These are phyloP conservation scores for Globisporangium canariense DNA, from an alignment of 352 stramenopile species.

Conservation along the genomic window DNA sequence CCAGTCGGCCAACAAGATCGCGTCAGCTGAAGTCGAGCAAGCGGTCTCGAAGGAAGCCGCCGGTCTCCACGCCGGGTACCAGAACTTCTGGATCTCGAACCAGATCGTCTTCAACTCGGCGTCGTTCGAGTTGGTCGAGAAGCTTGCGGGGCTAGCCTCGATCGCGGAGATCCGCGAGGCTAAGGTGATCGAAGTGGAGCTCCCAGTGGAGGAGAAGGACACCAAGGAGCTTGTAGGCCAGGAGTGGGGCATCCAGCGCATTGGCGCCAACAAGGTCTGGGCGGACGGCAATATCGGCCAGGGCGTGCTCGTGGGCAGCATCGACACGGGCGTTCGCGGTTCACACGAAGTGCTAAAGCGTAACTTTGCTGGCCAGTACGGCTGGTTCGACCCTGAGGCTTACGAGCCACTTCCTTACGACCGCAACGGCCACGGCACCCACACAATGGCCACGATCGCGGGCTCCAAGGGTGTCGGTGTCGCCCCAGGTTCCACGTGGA, in stretches of 20 bases:
- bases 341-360: slow-evolving; percentile 15
- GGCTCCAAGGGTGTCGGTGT: slow-evolving; percentile 13
- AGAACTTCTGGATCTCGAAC: slow-evolving; percentile 7
- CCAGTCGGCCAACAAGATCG: neutral
- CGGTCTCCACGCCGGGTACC: neutral
- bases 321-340: neutral
- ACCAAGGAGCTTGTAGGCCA: no score
- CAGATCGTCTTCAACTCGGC: neutral
- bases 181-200: neutral
- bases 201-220: no score
- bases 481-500: slow-evolving; percentile 18
- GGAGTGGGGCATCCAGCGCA: slow-evolving; percentile 11
- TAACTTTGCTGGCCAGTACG: slow-evolving; percentile 14
- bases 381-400: slow-evolving; percentile 14
- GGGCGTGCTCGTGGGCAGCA: slow-evolving; percentile 15
- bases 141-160: no score
- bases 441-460: slow-evolving; percentile 20
- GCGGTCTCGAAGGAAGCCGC: neutral
- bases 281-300: slow-evolving; percentile 8
- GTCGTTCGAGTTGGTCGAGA: no score
- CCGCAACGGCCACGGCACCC: slow-evolving; percentile 11
- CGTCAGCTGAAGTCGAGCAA: neutral
- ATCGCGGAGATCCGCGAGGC: neutral
- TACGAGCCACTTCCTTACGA: slow-evolving; percentile 8
- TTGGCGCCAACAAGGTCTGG: slow-evolving; percentile 15